Evolutionary conservation across 345 rosid genomes (phyloP).

Genomic region (Turritis glabra): DNA sequence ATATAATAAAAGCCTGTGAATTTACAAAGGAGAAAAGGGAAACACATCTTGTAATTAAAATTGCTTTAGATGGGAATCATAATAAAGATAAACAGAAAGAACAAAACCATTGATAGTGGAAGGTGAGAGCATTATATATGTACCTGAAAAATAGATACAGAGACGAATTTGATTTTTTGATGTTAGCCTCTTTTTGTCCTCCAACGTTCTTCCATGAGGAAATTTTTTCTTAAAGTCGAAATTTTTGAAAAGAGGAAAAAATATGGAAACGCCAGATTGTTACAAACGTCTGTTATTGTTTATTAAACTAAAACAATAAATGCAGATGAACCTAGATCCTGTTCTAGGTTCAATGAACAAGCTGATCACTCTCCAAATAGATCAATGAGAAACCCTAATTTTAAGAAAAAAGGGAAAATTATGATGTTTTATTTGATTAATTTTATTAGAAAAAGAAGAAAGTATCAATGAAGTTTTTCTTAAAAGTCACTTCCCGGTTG

Average conservation of each 20-base stretch:
- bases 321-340: neutral
- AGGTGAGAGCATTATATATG: conserved; percentile 15
- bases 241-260: neutral
- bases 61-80: neutral
- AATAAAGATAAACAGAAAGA: neutral
- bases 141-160: conserved; percentile 19
- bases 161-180: neutral
- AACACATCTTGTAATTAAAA: neutral
- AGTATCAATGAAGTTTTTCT: neutral
- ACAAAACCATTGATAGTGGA: conserved; percentile 31
- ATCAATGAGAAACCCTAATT: conserved; percentile 16
- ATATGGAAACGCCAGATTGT: conserved; percentile 3
- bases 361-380: conserved; percentile 1
- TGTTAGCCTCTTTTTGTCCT: conserved; percentile 3
- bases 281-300: neutral
- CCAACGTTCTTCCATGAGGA: conserved; percentile 1
- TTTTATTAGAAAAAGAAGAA: neutral
- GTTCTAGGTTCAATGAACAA: conserved; percentile 24
- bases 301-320: neutral
- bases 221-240: neutral
- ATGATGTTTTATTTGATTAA: neutral
- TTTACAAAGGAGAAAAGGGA: neutral
- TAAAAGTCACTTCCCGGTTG: neutral
- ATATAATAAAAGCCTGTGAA: neutral
- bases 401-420: neutral